A percentile compares a stretch with the other conserved stretches of the same genome.
These are phyloP conservation scores for Populus tremula DNA, from an alignment of 345 rosid species.

Conservation along the genomic window DNA sequence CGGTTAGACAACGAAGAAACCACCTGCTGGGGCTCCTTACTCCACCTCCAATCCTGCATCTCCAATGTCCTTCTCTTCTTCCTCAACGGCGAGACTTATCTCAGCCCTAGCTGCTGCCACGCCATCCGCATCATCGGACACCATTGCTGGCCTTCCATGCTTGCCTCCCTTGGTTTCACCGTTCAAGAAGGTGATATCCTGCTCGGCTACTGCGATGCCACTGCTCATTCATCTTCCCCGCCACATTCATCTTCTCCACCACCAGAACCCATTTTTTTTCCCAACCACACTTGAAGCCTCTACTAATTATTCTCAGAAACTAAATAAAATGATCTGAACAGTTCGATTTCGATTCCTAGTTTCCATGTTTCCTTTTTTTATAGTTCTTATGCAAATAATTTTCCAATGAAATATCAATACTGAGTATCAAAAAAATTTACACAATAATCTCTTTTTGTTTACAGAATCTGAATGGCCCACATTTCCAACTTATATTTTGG, in stretches of 20 bases:
- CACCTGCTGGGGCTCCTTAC: neutral
- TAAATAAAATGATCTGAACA: neutral
- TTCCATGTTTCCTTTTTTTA: neutral
- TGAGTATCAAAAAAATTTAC: neutral
- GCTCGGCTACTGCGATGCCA: neutral
- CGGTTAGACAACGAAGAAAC: neutral
- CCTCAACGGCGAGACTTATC: neutral
- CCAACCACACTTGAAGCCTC: neutral
- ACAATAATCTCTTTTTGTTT: neutral
- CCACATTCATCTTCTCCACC: too few species aligned
- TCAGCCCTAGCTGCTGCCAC: neutral
- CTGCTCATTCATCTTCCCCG: neutral
- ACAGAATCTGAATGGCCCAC: neutral
- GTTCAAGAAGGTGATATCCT: neutral
- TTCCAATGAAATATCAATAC: neutral
- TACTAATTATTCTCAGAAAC: neutral
- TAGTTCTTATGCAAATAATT: neutral
- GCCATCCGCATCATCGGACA: neutral
- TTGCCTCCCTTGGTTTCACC: neutral
- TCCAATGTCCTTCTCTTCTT: neutral
- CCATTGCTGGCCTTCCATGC: neutral
- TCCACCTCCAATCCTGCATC: neutral
- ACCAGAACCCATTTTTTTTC: neutral
- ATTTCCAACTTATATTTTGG: neutral
- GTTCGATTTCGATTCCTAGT: neutral